Conservation (phyloP, 2,329 filamentous ascomycete genomes). For the Pseudogymnoascus sp. region DNA sequence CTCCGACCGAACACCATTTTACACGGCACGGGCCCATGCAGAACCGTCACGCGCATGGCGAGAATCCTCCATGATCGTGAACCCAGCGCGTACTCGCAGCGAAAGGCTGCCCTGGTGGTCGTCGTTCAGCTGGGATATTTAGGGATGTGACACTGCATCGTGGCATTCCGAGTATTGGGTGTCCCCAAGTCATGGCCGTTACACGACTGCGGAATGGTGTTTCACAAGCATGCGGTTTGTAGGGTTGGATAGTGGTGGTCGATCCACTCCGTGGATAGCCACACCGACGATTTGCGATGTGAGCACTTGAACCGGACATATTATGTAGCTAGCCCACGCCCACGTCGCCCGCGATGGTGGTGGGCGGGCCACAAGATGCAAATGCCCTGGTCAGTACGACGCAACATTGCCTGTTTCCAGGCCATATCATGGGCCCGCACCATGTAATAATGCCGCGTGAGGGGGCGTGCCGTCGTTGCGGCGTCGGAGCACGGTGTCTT, state of each 20-base stretch:
- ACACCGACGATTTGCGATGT: background rate
- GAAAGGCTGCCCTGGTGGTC: background rate
- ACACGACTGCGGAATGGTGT: background rate
- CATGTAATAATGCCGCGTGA: constrained; percentile 1
- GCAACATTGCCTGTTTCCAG: background rate
- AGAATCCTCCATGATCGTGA: background rate
- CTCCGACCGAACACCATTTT: background rate
- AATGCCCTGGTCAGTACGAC: background rate
- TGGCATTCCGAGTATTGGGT: background rate
- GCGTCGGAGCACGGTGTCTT: background rate
- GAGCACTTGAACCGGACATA: background rate
- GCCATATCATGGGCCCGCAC: background rate
- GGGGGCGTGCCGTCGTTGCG: background rate
- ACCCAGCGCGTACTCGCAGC: background rate
- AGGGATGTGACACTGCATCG: background rate
- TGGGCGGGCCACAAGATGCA: background rate
- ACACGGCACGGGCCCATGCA: background rate
- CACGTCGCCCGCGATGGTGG: background rate
- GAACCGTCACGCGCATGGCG: background rate
- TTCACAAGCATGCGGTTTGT: background rate
- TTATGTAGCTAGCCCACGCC: background rate
- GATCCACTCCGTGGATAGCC: background rate
- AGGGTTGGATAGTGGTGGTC: background rate
- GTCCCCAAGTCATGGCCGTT: background rate
- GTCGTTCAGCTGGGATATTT: background rate